These are phyloP conservation scores for Collybia sp. DNA, from an alignment of 768 basidiomycete species.

Conservation along the genomic window DNA sequence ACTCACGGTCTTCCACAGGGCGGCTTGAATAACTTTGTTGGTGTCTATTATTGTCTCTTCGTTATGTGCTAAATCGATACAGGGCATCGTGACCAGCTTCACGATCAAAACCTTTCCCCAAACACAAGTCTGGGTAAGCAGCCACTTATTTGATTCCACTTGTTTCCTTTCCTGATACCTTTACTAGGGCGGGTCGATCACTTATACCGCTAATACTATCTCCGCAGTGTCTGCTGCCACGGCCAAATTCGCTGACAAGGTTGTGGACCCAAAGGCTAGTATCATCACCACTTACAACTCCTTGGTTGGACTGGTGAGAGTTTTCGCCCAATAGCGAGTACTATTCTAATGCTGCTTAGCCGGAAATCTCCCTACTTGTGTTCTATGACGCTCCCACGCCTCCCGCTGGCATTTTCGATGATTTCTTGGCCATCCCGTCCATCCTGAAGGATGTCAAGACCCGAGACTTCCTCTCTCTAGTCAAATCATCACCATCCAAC, in stretches of 20 bases:
- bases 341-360: too few species aligned
- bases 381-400: constrained; percentile 57
- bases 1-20: neutral
- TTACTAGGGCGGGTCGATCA: neutral
- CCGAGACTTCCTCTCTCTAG: constrained; percentile 34
- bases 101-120: constrained; percentile 41
- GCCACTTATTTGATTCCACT: too few species aligned
- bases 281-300: neutral
- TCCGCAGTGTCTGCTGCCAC: neutral
- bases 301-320: neutral
- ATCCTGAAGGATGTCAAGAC: constrained; percentile 33
- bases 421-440: constrained; percentile 41
- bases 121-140: neutral
- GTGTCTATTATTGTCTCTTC: neutral
- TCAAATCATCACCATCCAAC: constrained; percentile 30
- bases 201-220: neutral
- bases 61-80: neutral
- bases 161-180: too few species aligned
- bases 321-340: too few species aligned
- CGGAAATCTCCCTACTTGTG: constrained; percentile 20
- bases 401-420: constrained; percentile 47
- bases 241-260: neutral
- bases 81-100: constrained; percentile 41
- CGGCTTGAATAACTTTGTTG: neutral
- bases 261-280: neutral